phyloP scores from a whole-genome alignment of 441 rosid genomes.

The Theobroma grandiflorum region DNA sequence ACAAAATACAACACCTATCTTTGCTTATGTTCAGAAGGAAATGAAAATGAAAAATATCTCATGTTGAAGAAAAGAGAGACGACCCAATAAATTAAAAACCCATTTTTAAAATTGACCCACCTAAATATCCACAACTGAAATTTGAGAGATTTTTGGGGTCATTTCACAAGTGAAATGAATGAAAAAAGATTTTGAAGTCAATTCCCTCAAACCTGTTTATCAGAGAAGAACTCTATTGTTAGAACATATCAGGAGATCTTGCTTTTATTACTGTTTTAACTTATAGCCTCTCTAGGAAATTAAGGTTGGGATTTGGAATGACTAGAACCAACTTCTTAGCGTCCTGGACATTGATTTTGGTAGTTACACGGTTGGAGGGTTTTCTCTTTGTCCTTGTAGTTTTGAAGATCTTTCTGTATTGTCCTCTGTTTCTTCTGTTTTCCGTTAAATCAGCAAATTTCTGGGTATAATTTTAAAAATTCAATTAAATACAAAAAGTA shows the following conservation, averaged over 20 bases:
- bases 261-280: background rate
- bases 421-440: background rate
- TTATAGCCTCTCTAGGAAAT: background rate
- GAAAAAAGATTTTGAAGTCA: background rate
- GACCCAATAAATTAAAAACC: constrained; percentile 4
- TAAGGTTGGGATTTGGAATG: background rate
- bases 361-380: too few species aligned
- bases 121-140: background rate
- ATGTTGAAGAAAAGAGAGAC: background rate
- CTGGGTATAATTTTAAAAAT: background rate
- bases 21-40: background rate
- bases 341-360: too few species aligned
- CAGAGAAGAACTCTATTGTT: background rate
- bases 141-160: background rate
- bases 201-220: background rate
- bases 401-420: background rate
- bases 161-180: background rate
- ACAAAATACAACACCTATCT: background rate
- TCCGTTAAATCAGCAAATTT: background rate
- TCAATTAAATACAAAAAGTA: background rate
- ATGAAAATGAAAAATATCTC: constrained; percentile 4
- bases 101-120: constrained; percentile 7
- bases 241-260: background rate
- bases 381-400: background rate
- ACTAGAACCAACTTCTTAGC: too few species aligned